A percentile compares a stretch with the other conserved stretches of the same genome.
These are phyloP conservation scores for Epichloe elymi DNA, from an alignment of 2,329 filamentous ascomycete species.

Conservation along the genomic window DNA sequence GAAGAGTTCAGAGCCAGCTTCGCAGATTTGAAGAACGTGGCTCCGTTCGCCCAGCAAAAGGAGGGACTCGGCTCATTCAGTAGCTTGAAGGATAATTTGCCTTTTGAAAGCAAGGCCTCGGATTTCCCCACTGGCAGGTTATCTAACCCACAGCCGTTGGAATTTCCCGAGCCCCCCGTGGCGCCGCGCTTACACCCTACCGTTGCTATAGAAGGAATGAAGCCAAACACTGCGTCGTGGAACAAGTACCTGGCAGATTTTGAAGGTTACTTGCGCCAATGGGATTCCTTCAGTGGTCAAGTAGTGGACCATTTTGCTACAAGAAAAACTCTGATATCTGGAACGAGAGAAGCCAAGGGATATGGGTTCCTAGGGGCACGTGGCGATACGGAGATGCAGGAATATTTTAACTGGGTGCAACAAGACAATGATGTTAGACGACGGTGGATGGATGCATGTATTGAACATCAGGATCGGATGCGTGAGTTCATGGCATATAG, in stretches of 20 bases:
- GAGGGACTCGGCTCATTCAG: conserved; percentile 39
- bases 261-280: conserved; percentile 38
- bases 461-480: conserved; percentile 46
- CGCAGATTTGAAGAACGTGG: conserved; percentile 41
- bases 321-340: conserved; percentile 31
- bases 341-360: conserved; percentile 27
- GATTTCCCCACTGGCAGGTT: conserved; percentile 24
- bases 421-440: conserved; percentile 51
- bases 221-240: conserved; percentile 31
- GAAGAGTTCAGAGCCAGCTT: conserved; percentile 42
- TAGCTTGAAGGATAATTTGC: conserved; percentile 43
- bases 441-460: conserved; percentile 46
- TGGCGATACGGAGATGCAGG: conserved; percentile 33
- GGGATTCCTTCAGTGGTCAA: conserved; percentile 33
- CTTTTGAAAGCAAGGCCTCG: conserved; percentile 41
- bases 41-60: conserved; percentile 36
- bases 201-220: conserved; percentile 29
- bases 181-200: conserved; percentile 35
- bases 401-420: conserved; percentile 47
- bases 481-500: conserved; percentile 41
- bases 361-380: conserved; percentile 30
- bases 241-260: conserved; percentile 40
- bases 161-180: conserved; percentile 34
- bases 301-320: conserved; percentile 44
- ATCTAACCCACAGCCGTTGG: conserved; percentile 21